A percentile compares a stretch with the other conserved stretches of the same genome.
These are phyloP conservation scores for Pseudocercospora pini-densiflorae DNA, from an alignment of 2,329 filamentous ascomycete genomes.

Conservation along the genomic window DNA sequence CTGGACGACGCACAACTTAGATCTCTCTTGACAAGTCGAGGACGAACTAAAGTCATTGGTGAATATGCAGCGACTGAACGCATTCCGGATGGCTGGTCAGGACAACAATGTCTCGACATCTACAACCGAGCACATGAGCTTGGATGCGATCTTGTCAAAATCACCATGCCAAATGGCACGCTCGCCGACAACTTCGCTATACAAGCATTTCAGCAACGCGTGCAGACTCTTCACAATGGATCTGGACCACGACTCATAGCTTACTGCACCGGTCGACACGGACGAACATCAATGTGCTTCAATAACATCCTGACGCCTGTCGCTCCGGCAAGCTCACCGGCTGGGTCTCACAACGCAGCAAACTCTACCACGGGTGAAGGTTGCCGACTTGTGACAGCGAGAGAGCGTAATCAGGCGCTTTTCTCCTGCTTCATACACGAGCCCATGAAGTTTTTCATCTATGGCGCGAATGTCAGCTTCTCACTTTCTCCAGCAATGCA, in stretches of 20 bases:
- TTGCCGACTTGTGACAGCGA: constrained; percentile 60
- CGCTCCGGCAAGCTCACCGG: constrained; percentile 10
- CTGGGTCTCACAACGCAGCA: constrained; percentile 4
- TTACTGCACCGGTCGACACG: constrained; percentile 64
- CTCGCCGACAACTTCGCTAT: constrained; percentile 69
- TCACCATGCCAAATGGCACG: constrained; percentile 61
- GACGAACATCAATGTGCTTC: constrained; percentile 68
- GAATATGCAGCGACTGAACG: constrained; percentile 48
- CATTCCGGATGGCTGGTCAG: constrained; percentile 59
- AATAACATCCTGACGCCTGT: constrained; percentile 69
- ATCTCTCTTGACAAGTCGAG: constrained; percentile 57
- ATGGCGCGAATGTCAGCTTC: constrained; percentile 73
- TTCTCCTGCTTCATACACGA: constrained; percentile 71
- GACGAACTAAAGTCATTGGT: constrained; percentile 66
- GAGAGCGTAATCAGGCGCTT: constrained; percentile 67
- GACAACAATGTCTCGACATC: constrained; percentile 58
- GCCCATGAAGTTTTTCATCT: constrained; percentile 72
- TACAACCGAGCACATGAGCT: constrained; percentile 63
- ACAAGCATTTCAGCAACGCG: constrained; percentile 57
- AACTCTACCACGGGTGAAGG: background rate
- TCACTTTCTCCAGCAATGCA: constrained; percentile 81
- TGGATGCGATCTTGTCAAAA: constrained; percentile 66
- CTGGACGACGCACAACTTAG: constrained; percentile 58
- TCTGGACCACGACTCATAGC: constrained; percentile 35
- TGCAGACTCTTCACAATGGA: constrained; percentile 38